Evolutionary conservation across 495 filamentous ascomycete species (phyloP), one percentile per base, ranked within the genome.

Genomic region (Copromyces sp.): DNA sequence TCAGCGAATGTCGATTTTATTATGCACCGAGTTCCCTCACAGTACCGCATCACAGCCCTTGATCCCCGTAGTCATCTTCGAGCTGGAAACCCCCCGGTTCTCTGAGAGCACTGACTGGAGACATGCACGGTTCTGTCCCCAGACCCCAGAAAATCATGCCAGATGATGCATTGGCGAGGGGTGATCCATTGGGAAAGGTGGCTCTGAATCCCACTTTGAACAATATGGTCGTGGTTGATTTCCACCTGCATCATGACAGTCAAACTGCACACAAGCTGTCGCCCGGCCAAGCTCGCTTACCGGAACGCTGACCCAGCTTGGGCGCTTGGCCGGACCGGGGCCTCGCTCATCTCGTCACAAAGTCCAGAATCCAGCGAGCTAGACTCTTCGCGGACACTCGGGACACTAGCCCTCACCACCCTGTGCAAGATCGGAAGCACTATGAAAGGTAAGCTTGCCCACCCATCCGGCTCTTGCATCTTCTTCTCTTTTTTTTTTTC

Each of bases 401-500:
- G 53, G 14, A 65, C 6, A 14, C 53, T 65, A 65, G 14, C 53
- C 29, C 53, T 65, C 53, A 65, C 16, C 53, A n/a, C 35, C 14
- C 53, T 2, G 53, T 65, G 53, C 32, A 65, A 35, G 53, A 61
- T 65, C 37, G 39, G 72, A 6, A 47, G 45, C 40, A 68, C 35
- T 74, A 75, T 75, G 72, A 76, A 77, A 75, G 72, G 74, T 73
- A 37, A 68, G 68, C 16, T 42, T 47, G 71, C 70, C 74, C 75
- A 11, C 45, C 69, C 70, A 32, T 69, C 73, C 35, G 40, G 39
- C 47, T 45, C 53, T 75, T 69, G 72, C n/a, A 41, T 59, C 39
- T 44, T 53, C 69, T 75, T 73, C 71, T 69, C 12, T 61, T 42
- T 65, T 41, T 44, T 53, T 68, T 75, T 73, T 70, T 68, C 12